These are phyloP conservation scores for Cyberlindnera euphorbiiphila DNA, from an alignment of 805 yeast genomes.

Conservation along the genomic window DNA sequence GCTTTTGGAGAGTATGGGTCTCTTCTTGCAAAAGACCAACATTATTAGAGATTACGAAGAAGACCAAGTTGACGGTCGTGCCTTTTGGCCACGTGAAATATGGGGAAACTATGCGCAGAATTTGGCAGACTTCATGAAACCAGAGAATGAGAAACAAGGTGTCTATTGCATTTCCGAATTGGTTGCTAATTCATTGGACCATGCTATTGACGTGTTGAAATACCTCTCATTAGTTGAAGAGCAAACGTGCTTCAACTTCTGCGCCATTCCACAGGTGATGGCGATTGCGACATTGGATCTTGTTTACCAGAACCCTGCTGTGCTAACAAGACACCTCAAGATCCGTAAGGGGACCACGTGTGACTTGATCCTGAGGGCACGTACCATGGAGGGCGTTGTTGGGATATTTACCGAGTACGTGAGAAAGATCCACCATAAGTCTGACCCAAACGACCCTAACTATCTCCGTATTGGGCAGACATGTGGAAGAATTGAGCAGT, in stretches of 20 bases:
- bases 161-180: slow-evolving; percentile 76
- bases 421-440: slow-evolving; percentile 71
- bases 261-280: slow-evolving; percentile 99
- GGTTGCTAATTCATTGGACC: slow-evolving; percentile 73
- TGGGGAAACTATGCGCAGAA: slow-evolving; percentile 78
- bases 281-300: slow-evolving; percentile 91
- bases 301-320: slow-evolving; percentile 74
- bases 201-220: slow-evolving; percentile 69
- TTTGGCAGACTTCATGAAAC: slow-evolving; percentile 54
- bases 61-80: slow-evolving; percentile 85
- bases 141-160: slow-evolving; percentile 49
- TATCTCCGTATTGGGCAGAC: slow-evolving; percentile 78
- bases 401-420: slow-evolving; percentile 73
- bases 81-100: slow-evolving; percentile 94
- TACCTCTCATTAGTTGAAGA: slow-evolving; percentile 77
- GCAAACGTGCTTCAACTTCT: slow-evolving; percentile 80
- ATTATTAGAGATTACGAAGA: slow-evolving; percentile 94
- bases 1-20: slow-evolving; percentile 84
- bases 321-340: slow-evolving; percentile 72
- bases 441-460: slow-evolving; percentile 80
- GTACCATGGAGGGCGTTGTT: slow-evolving; percentile 72
- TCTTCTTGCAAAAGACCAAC: slow-evolving; percentile 91
- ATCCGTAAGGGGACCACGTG: slow-evolving; percentile 89
- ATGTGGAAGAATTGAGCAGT: slow-evolving; percentile 87
- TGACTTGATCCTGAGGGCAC: slow-evolving; percentile 64